These are phyloP conservation scores for Lathyrus oleraceus DNA, from an alignment of 306 rosid species.

Conservation along the genomic window DNA sequence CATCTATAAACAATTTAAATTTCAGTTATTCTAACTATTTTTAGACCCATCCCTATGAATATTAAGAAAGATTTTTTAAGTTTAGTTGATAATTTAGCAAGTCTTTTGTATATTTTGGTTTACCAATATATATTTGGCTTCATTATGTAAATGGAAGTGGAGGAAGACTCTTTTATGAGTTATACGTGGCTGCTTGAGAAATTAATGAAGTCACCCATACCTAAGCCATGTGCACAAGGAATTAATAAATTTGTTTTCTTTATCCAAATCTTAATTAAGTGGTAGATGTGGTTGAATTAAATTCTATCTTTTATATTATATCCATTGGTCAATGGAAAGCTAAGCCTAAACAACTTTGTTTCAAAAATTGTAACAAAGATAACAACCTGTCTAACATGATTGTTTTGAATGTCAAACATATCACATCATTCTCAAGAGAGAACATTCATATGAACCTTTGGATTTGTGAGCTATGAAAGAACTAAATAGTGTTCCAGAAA, in stretches of 20 bases:
- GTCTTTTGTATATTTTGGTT: too few relatives aligned
- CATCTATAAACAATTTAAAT: too few relatives aligned
- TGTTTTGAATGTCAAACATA: background rate
- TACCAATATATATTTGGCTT: too few relatives aligned
- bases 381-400: background rate
- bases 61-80: too few relatives aligned
- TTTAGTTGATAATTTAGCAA: too few relatives aligned
- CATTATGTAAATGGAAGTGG: too few relatives aligned
- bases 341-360: background rate
- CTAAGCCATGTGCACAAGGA: conserved; percentile 1
- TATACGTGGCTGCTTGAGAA: background rate
- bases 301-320: background rate
- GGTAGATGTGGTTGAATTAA: background rate
- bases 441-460: background rate
- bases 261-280: background rate
- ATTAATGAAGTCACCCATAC: background rate
- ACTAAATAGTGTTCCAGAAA: background rate
- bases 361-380: background rate
- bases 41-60: too few relatives aligned
- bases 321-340: conserved; percentile 21
- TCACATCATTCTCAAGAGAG: conserved; percentile 1
- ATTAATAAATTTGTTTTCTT: background rate
- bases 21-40: too few relatives aligned
- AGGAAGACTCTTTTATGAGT: too few relatives aligned
- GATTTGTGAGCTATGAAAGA: background rate